A percentile compares a stretch with the other conserved stretches of the same genome.
phyloP scores from a whole-genome alignment of 2,329 filamentous ascomycete genomes.

The Exophiala sideris region DNA sequence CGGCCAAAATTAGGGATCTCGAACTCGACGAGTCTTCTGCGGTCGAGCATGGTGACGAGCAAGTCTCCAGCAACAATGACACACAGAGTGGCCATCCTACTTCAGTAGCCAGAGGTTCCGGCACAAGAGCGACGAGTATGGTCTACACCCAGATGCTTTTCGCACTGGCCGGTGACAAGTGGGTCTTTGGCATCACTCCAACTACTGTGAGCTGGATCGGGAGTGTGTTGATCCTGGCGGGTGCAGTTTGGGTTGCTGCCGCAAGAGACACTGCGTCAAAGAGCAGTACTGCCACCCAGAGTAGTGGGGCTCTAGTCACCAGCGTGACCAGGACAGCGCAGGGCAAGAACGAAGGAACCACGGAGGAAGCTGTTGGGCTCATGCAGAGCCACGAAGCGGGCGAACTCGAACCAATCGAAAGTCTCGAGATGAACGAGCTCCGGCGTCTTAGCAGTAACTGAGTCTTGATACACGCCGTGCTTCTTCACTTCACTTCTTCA shows the following conservation, averaged over 20 bases:
- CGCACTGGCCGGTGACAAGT: slow-evolving; percentile 61
- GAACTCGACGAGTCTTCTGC: slow-evolving; percentile 8
- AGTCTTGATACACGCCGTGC: background rate
- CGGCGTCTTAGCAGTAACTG: background rate
- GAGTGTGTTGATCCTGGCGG: slow-evolving; percentile 61
- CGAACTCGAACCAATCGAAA: slow-evolving; percentile 5
- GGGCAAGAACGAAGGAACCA: background rate
- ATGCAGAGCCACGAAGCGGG: slow-evolving; percentile 15
- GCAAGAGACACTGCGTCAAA: slow-evolving; percentile 40
- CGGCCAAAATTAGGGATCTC: slow-evolving; percentile 9
- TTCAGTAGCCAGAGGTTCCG: slow-evolving; percentile 16
- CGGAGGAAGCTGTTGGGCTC: slow-evolving; percentile 15
- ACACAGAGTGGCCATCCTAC: slow-evolving; percentile 25
- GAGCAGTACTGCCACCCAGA: slow-evolving; percentile 11
- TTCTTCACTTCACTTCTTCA: background rate
- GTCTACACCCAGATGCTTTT: slow-evolving; percentile 69
- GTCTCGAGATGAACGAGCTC: slow-evolving; percentile 1
- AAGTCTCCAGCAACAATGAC: background rate
- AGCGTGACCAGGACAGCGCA: background rate
- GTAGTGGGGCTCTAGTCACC: background rate
- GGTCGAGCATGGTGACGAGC: background rate
- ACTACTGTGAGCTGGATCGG: slow-evolving; percentile 58
- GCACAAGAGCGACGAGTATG: slow-evolving; percentile 61
- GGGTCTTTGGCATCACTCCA: slow-evolving; percentile 61
- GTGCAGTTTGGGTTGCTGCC: slow-evolving; percentile 63